phyloP scores from a whole-genome alignment of 2,329 filamentous ascomycete genomes.

The Rhytidhysteron rufulum region DNA sequence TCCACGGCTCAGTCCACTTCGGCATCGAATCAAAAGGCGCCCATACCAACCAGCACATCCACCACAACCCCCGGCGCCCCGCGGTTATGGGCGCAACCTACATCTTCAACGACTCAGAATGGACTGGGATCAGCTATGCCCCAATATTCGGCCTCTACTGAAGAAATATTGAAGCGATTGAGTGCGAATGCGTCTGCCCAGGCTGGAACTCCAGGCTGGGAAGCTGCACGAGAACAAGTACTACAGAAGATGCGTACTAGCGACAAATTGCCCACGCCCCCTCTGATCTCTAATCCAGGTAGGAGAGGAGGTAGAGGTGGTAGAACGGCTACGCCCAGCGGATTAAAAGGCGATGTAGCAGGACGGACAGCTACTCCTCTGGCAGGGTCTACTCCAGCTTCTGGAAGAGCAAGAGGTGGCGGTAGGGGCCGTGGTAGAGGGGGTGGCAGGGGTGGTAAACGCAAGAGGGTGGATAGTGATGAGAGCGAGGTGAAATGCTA shows the following conservation, averaged over 20 bases:
- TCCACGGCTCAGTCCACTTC: background rate
- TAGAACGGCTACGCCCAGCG: slow-evolving; percentile 27
- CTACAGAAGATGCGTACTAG: slow-evolving; percentile 44
- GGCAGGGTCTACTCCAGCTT: slow-evolving; percentile 18
- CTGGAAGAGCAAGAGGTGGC: slow-evolving; percentile 36
- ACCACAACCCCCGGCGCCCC: background rate
- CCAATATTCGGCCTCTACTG: slow-evolving; percentile 37
- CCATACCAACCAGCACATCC: background rate
- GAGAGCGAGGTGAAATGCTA: slow-evolving; percentile 33
- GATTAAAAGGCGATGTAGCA: slow-evolving; percentile 25
- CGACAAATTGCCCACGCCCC: slow-evolving; percentile 38
- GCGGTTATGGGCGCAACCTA: background rate
- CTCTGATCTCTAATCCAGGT: slow-evolving; percentile 24
- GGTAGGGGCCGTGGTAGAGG: slow-evolving; percentile 34
- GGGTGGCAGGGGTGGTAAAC: slow-evolving; percentile 34
- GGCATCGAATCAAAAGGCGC: background rate
- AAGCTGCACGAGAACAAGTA: slow-evolving; percentile 45
- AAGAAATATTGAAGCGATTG: slow-evolving; percentile 38
- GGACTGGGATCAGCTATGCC: slow-evolving; percentile 19
- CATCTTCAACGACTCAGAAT: slow-evolving; percentile 2
- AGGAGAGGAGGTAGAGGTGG: slow-evolving; percentile 29
- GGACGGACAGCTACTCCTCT: slow-evolving; percentile 17
- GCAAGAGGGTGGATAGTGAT: slow-evolving; percentile 35
- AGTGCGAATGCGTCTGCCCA: slow-evolving; percentile 32
- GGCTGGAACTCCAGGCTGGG: slow-evolving; percentile 38